Evolutionary conservation across 495 filamentous ascomycete species (phyloP).

Genomic region (Aspergillus nidulans): DNA sequence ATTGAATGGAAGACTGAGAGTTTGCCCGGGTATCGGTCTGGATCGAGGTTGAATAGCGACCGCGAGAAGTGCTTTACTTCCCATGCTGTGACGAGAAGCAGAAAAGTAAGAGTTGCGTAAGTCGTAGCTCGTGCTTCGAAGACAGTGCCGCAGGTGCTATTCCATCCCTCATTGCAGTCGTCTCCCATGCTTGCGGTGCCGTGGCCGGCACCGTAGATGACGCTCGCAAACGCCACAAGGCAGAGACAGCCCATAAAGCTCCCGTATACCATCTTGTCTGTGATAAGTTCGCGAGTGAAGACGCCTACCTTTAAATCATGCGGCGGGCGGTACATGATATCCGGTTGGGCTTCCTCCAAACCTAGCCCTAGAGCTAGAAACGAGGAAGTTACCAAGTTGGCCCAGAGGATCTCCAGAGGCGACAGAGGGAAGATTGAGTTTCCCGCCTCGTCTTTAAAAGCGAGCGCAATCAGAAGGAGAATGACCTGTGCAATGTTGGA

Average conservation of each 20-base stretch:
- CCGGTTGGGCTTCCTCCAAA: constrained; percentile 60
- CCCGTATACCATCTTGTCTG: constrained; percentile 73
- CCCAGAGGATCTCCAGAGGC: constrained; percentile 72
- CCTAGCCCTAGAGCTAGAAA: constrained; percentile 74
- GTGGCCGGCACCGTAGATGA: constrained; percentile 60
- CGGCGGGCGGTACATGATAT: constrained; percentile 68
- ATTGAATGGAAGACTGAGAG: constrained; percentile 60
- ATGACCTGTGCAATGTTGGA: constrained; percentile 74
- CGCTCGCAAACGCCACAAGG: constrained; percentile 62
- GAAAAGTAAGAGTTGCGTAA: constrained; percentile 71
- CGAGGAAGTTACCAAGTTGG: constrained; percentile 72
- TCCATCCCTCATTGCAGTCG: constrained; percentile 61
- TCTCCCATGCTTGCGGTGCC: constrained; percentile 56
- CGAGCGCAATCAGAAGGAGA: constrained; percentile 65
- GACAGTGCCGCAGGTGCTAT: constrained; percentile 53
- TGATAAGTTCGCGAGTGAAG: constrained; percentile 65
- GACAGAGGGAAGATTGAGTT: constrained; percentile 72
- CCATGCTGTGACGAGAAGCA: constrained; percentile 69
- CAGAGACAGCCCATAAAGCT: constrained; percentile 63
- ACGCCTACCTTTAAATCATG: constrained; percentile 63
- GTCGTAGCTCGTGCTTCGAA: constrained; percentile 74
- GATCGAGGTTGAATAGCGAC: constrained; percentile 64
- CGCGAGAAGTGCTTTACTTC: constrained; percentile 70
- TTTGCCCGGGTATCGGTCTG: constrained; percentile 33
- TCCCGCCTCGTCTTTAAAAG: constrained; percentile 59